Conservation (phyloP, 2,329 filamentous ascomycete species). For the Gaeumannomyces sp. region DNA sequence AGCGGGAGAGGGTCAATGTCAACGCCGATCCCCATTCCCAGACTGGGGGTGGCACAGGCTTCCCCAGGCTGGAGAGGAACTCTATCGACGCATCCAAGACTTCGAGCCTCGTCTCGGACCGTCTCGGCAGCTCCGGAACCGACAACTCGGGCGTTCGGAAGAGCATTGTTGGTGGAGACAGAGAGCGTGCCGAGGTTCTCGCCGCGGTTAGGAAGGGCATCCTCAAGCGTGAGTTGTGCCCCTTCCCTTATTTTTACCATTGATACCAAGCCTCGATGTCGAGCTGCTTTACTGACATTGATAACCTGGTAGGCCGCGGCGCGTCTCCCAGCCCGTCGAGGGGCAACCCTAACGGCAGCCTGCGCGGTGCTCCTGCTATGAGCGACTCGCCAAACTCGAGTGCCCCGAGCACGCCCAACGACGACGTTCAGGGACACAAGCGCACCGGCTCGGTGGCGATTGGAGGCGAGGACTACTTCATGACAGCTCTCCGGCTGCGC, state of each 20-base stretch:
- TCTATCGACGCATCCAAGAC: conserved; percentile 62
- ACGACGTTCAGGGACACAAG: conserved; percentile 63
- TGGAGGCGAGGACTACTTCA: conserved; percentile 85
- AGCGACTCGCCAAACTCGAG: conserved; percentile 79
- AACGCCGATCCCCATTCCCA: conserved; percentile 64
- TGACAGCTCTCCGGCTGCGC: conserved; percentile 65
- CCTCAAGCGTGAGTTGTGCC: conserved; percentile 65
- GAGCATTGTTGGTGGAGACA: conserved; percentile 87
- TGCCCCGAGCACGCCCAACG: conserved; percentile 79
- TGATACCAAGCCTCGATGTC: background rate
- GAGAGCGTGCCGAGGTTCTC: conserved; percentile 83
- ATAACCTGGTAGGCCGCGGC: conserved; percentile 47
- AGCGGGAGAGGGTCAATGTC: conserved; percentile 76
- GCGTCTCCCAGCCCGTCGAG: conserved; percentile 63
- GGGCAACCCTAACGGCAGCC: conserved; percentile 46
- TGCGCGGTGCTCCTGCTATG: conserved; percentile 56
- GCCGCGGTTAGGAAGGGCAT: conserved; percentile 94
- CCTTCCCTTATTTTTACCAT: conserved; percentile 12
- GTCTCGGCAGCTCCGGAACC: conserved; percentile 49
- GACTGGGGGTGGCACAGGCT: conserved; percentile 66
- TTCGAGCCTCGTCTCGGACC: conserved; percentile 40
- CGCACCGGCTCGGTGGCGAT: conserved; percentile 66
- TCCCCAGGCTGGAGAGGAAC: conserved; percentile 77
- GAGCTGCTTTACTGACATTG: conserved; percentile 9
- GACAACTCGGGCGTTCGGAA: conserved; percentile 63